Evolutionary conservation across 2,329 filamentous ascomycete genomes (phyloP).

Genomic region (Aspergillus sojae): DNA sequence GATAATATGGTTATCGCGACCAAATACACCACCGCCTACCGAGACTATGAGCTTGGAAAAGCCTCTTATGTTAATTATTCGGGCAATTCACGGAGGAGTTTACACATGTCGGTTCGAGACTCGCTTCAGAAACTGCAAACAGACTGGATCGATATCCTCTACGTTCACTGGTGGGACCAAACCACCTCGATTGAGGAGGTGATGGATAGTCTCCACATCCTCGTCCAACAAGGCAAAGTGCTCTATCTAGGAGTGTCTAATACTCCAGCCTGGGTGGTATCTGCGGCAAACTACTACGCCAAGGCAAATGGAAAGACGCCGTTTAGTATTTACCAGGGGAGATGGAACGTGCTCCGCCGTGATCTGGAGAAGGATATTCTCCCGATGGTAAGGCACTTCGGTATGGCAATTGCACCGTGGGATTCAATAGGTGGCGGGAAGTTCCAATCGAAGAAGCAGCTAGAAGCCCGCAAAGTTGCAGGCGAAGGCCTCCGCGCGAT

Average conservation of each 20-base stretch:
- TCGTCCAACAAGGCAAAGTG: constrained; percentile 45
- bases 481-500: constrained; percentile 26
- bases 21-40: constrained; percentile 60
- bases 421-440: constrained; percentile 58
- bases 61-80: constrained; percentile 38
- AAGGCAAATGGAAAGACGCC: constrained; percentile 42
- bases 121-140: constrained; percentile 53
- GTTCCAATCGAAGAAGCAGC: constrained; percentile 53
- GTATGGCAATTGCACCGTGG: constrained; percentile 60
- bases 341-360: constrained; percentile 41
- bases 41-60: constrained; percentile 55
- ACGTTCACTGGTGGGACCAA: constrained; percentile 59
- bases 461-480: constrained; percentile 45
- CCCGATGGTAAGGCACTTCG: constrained; percentile 44
- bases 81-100: constrained; percentile 48
- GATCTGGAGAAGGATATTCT: constrained; percentile 47
- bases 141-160: constrained; percentile 58
- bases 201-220: constrained; percentile 41
- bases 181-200: constrained; percentile 41
- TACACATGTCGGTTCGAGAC: constrained; percentile 48
- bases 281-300: constrained; percentile 44
- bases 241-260: constrained; percentile 47
- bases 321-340: constrained; percentile 44
- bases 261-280: constrained; percentile 45
- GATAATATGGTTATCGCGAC: constrained; percentile 72